Percentiles rank a stretch among this genome's conserved stretches.
These are phyloP conservation scores for Bromus sterilis DNA, from an alignment of 176 grass and related monocot genomes.

Conservation along the genomic window DNA sequence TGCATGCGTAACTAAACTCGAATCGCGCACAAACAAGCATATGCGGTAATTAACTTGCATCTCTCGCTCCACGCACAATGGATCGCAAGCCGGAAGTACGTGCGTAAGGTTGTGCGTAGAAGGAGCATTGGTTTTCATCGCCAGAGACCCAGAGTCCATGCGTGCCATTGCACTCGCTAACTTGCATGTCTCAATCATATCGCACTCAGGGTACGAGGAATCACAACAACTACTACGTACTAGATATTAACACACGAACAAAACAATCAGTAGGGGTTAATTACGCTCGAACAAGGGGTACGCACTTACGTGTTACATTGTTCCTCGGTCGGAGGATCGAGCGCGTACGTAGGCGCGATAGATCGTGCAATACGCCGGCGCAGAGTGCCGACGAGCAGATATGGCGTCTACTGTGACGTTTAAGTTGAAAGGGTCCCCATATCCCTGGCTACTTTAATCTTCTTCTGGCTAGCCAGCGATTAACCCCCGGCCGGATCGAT, in stretches of 20 bases:
- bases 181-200: background rate
- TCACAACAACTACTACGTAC: background rate
- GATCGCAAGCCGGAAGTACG: background rate
- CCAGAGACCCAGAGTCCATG: no score
- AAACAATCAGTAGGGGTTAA: background rate
- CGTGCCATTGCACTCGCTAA: background rate
- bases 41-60: background rate
- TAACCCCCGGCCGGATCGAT: background rate
- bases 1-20: background rate
- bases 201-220: background rate
- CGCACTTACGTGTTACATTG: no score
- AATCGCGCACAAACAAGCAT: background rate
- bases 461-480: background rate
- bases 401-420: constrained; percentile 32
- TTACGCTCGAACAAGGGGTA: background rate
- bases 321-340: background rate
- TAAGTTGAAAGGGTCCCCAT: background rate
- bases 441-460: background rate
- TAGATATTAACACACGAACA: constrained; percentile 9
- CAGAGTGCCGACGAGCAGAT: background rate
- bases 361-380: background rate
- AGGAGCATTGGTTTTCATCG: background rate
- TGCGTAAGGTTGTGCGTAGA: background rate
- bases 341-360: background rate
- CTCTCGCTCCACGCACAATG: background rate